A percentile compares a stretch with the other conserved stretches of the same genome.
Conservation (phyloP, 768 basidiomycete species). For the Hygrocybe coccinea region DNA sequence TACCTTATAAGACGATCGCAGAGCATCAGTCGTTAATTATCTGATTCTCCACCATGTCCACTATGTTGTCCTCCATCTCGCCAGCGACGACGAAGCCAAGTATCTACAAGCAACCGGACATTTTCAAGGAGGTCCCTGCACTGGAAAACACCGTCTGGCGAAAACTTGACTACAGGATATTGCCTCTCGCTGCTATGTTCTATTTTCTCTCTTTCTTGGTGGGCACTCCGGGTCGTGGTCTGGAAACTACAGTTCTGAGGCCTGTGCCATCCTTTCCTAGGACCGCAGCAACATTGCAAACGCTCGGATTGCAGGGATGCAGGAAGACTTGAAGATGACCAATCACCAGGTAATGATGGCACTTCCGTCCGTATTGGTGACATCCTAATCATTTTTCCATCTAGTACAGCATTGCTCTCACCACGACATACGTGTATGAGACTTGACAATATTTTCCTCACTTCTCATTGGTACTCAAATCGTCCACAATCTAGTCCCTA, state of each 20-base stretch:
- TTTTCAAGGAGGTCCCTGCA: not conserved
- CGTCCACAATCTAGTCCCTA: conserved; percentile 35
- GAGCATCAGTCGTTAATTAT: too few species aligned
- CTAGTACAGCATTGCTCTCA: not conserved
- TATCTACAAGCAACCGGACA: too few species aligned
- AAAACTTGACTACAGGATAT: conserved; percentile 45
- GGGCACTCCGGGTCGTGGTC: conserved; percentile 18
- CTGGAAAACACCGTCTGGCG: conserved; percentile 43
- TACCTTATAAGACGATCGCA: too few species aligned
- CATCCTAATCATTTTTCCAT: too few species aligned
- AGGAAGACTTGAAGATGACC: conserved; percentile 47
- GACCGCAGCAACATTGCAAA: conserved; percentile 56
- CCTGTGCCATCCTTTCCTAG: conserved; percentile 18
- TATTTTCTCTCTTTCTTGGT: conserved; percentile 54
- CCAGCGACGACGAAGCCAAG: too few species aligned
- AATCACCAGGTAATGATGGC: conserved; percentile 30
- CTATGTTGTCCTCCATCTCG: too few species aligned
- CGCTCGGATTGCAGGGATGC: conserved; percentile 58
- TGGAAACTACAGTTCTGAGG: not conserved
- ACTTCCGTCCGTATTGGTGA: too few species aligned
- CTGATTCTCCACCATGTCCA: too few species aligned
- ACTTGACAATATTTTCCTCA: not conserved
- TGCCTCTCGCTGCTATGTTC: conserved; percentile 47
- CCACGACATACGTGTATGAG: conserved; percentile 32
- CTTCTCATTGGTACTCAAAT: not conserved